A percentile compares a stretch with the other conserved stretches of the same genome.
phyloP scores from a whole-genome alignment of 2,329 filamentous ascomycete genomes.

The Cladosporium oxysporum region DNA sequence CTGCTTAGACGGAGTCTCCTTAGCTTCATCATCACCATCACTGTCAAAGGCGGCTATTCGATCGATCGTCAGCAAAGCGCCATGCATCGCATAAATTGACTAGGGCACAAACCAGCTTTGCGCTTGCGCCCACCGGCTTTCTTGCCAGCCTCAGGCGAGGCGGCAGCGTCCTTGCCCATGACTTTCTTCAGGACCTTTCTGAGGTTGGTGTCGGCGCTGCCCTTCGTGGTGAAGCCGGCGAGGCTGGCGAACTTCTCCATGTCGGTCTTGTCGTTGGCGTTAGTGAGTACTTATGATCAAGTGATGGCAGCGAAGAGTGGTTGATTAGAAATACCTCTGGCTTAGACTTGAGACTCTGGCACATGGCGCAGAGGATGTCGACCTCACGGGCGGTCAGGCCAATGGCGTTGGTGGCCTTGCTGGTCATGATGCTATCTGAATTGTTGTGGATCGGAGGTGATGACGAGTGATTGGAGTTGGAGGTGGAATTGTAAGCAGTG shows the following conservation, averaged over 20 bases:
- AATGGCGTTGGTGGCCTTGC: neutral
- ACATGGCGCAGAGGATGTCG: slow-evolving; percentile 10
- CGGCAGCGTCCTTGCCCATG: neutral
- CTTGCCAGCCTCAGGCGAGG: neutral
- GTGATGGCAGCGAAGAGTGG: neutral
- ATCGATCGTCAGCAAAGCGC: neutral
- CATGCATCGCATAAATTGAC: neutral
- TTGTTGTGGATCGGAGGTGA: neutral
- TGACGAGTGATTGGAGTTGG: neutral
- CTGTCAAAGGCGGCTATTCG: neutral
- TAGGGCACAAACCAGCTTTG: slow-evolving; percentile 2
- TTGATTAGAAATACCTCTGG: neutral
- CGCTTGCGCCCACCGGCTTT: slow-evolving; percentile 10
- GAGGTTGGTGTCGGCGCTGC: slow-evolving; percentile 1
- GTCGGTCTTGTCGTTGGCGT: neutral
- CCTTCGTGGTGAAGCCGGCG: slow-evolving; percentile 11
- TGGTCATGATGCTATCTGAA: neutral
- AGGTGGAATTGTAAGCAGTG: neutral
- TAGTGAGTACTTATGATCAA: neutral
- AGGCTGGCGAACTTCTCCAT: slow-evolving; percentile 14
- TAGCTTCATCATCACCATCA: neutral
- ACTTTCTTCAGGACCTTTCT: slow-evolving; percentile 14
- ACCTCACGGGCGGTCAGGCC: slow-evolving; percentile 9
- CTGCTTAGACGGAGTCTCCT: slow-evolving; percentile 1
- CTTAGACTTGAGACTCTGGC: slow-evolving; percentile 9